Conservation (phyloP, 148 eudicot species). For the Gaultheria prostrata region DNA sequence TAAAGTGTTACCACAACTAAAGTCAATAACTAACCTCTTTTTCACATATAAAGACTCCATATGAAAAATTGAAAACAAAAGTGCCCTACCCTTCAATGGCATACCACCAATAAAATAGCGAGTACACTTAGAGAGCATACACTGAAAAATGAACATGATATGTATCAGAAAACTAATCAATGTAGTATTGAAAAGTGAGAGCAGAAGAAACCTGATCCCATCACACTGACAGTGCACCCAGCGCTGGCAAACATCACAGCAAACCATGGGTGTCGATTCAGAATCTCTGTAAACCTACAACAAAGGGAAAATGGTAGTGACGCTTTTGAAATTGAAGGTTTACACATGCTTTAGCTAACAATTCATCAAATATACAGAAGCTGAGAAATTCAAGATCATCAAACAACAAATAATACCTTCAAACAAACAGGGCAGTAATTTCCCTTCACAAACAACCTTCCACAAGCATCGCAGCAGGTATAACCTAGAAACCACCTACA, state of each 20-base stretch:
- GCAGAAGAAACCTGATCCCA: slow-evolving; percentile 68
- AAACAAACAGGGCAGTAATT: slow-evolving; percentile 96
- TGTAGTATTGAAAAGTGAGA: background rate
- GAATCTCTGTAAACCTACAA: slow-evolving; percentile 95
- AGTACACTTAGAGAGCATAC: background rate
- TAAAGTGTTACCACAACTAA: background rate
- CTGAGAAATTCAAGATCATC: background rate
- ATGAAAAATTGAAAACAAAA: background rate
- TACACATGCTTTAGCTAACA: background rate
- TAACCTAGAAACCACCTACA: slow-evolving; percentile 97
- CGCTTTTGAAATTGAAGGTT: background rate
- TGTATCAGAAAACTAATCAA: slow-evolving; percentile 3
- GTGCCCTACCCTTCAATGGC: background rate
- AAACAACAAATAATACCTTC: slow-evolving; percentile 51
- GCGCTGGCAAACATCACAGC: slow-evolving; percentile 95
- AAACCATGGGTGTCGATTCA: slow-evolving; percentile 98
- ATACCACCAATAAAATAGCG: background rate
- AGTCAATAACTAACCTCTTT: background rate
- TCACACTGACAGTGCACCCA: slow-evolving; percentile 98
- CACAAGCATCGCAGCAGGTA: slow-evolving; percentile 99
- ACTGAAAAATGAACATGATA: background rate
- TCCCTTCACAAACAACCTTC: slow-evolving; percentile 93
- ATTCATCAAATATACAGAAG: background rate
- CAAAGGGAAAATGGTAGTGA: slow-evolving; percentile 12
- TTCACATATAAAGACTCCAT: background rate